phyloP scores from a whole-genome alignment of 108 stramenopile genomes.

The Cyclostephanos tholiformis region DNA sequence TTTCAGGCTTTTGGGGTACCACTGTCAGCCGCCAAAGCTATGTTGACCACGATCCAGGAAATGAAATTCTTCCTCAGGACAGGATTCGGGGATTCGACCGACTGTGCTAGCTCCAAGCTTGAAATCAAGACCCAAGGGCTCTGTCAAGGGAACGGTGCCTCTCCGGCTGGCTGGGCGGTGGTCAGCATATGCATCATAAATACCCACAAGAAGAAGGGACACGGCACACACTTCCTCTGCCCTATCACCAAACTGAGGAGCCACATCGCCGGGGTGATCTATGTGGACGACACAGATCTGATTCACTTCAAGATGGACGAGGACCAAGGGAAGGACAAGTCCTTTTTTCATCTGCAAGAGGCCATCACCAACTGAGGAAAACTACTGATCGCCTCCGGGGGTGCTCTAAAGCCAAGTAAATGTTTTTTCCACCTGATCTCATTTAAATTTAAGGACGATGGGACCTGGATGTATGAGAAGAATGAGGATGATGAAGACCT shows the following conservation, averaged over 20 bases:
- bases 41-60: neutral
- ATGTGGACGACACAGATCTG: neutral
- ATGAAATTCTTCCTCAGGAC: slow-evolving; percentile 17
- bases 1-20: slow-evolving; percentile 6
- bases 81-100: neutral
- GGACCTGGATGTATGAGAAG: slow-evolving; percentile 15
- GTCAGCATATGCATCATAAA: too few relatives aligned
- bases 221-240: neutral
- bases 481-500: slow-evolving; percentile 6
- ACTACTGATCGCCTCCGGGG: slow-evolving; percentile 17
- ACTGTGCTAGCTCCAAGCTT: neutral
- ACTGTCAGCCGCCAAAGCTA: neutral
- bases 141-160: neutral
- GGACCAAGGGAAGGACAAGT: neutral
- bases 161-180: too few relatives aligned
- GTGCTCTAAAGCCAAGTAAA: slow-evolving; percentile 10
- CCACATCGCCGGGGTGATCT: neutral
- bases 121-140: neutral
- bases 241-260: neutral
- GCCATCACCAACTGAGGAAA: slow-evolving; percentile 13
- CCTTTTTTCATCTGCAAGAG: neutral
- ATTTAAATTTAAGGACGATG: slow-evolving; percentile 4
- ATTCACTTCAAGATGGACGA: neutral
- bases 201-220: neutral
- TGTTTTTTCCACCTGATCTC: slow-evolving; percentile 23